phyloP scores from a whole-genome alignment of 1,284 basidiomycete genomes.

The Pseudozyma sp. region DNA sequence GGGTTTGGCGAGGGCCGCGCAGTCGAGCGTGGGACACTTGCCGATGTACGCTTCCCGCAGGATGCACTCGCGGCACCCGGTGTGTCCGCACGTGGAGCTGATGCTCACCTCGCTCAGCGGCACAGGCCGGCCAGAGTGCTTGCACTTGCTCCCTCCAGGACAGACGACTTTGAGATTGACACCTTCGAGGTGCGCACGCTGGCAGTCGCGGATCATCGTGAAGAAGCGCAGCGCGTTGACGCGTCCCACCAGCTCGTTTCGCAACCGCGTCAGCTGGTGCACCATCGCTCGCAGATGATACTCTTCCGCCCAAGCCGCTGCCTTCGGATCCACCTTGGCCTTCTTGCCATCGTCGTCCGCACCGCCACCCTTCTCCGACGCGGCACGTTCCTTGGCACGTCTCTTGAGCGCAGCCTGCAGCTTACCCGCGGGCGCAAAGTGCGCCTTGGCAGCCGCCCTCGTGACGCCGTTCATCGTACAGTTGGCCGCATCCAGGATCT shows the following conservation, averaged over 20 bases:
- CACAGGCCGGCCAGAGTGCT: conserved; percentile 19
- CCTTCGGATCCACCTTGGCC: conserved; percentile 32
- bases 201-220: conserved; percentile 52
- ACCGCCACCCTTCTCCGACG: conserved; percentile 25
- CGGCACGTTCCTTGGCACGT: conserved; percentile 37
- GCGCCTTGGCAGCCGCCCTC: conserved; percentile 18
- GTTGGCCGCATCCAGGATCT: conserved; percentile 74
- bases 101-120: conserved; percentile 44
- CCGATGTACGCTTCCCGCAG: conserved; percentile 53
- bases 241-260: conserved; percentile 54
- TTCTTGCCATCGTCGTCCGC: conserved; percentile 34
- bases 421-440: conserved; percentile 25
- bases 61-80: conserved; percentile 48
- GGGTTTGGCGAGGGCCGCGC: conserved; percentile 50
- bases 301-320: conserved; percentile 52
- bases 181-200: conserved; percentile 46
- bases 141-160: conserved; percentile 33
- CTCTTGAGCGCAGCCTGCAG: conserved; percentile 47
- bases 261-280: conserved; percentile 51
- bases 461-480: conserved; percentile 40
- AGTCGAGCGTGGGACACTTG: conserved; percentile 49
- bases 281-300: conserved; percentile 47
- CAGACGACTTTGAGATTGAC: conserved; percentile 39
- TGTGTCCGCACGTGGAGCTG: conserved; percentile 55
- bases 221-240: conserved; percentile 60